These are phyloP conservation scores for Candida easanensis DNA, from an alignment of 805 yeast genomes.

Conservation along the genomic window DNA sequence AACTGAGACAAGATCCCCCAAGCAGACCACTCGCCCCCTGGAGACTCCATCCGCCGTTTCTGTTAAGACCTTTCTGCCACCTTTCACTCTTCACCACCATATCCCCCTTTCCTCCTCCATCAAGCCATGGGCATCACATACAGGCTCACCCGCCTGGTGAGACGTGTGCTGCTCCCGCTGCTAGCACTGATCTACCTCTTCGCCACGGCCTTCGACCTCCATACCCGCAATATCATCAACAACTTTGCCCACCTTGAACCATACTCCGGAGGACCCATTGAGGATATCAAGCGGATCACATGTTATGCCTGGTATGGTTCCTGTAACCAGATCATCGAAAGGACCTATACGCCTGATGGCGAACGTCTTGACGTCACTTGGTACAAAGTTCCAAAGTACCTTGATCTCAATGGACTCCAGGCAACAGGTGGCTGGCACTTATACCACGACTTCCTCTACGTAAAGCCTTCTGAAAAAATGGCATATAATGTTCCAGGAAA, in stretches of 20 bases:
- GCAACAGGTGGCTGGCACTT: slow-evolving; percentile 15
- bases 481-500: slow-evolving; percentile 10
- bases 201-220: slow-evolving; percentile 18
- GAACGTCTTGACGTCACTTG: slow-evolving; percentile 19
- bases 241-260: slow-evolving; percentile 16
- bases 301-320: slow-evolving; percentile 31
- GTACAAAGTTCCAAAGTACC: slow-evolving; percentile 25
- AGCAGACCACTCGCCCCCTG: no score
- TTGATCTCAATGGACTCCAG: slow-evolving; percentile 23
- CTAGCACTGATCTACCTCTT: slow-evolving; percentile 11
- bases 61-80: no score
- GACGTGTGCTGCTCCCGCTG: slow-evolving; percentile 19
- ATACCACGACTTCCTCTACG: slow-evolving; percentile 29
- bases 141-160: slow-evolving; percentile 11
- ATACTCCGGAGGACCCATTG: slow-evolving; percentile 30
- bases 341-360: slow-evolving; percentile 1
- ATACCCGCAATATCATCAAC: slow-evolving; percentile 22
- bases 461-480: slow-evolving; percentile 18
- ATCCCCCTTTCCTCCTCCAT: not conserved
- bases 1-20: no score
- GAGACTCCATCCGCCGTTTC: no score
- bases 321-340: slow-evolving; percentile 27
- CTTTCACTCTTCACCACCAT: not conserved
- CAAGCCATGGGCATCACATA: slow-evolving; percentile 4
- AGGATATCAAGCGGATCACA: slow-evolving; percentile 28